Conservation (phyloP, 352 stramenopile genomes). For the Pythium aphanidermatum region DNA sequence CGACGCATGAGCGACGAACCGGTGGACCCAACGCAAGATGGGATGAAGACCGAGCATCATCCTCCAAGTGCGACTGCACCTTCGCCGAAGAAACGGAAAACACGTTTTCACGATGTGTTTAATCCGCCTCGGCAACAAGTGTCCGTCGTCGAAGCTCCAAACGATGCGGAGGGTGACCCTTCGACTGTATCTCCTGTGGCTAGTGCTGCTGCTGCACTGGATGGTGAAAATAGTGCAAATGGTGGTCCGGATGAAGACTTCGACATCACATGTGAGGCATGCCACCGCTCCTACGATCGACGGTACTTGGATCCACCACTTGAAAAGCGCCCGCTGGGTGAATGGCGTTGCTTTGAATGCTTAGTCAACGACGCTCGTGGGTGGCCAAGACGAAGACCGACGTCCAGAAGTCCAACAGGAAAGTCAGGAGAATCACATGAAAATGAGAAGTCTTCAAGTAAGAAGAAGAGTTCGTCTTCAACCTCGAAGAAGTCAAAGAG, state of each 20-base stretch:
- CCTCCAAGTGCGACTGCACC: not conserved
- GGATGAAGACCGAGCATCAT: constrained; percentile 1
- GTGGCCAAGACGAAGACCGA: constrained; percentile 49
- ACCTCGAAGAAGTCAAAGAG: constrained; percentile 35
- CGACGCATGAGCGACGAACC: constrained; percentile 10
- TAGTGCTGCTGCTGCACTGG: not conserved
- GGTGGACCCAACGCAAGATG: too few species aligned
- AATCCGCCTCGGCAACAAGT: too few species aligned
- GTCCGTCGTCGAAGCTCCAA: too few species aligned
- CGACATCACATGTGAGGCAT: constrained; percentile 75
- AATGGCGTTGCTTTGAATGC: constrained; percentile 86
- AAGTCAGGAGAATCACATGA: constrained; percentile 4
- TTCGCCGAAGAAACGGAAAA: constrained; percentile 13
- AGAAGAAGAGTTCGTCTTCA: constrained; percentile 35
- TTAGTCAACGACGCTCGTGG: constrained; percentile 82
- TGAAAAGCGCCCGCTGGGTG: constrained; percentile 57
- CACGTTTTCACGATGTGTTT: constrained; percentile 18
- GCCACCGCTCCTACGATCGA: constrained; percentile 79
- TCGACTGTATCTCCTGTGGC: not conserved
- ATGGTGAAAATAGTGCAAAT: not conserved
- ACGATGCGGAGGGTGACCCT: too few species aligned
- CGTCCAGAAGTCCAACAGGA: constrained; percentile 26
- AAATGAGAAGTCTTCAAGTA: constrained; percentile 7
- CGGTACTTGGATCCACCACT: constrained; percentile 78
- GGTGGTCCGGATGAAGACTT: constrained; percentile 33